phyloP scores from a whole-genome alignment of 2,329 filamentous ascomycete species.

The Chaetomium globosum region DNA sequence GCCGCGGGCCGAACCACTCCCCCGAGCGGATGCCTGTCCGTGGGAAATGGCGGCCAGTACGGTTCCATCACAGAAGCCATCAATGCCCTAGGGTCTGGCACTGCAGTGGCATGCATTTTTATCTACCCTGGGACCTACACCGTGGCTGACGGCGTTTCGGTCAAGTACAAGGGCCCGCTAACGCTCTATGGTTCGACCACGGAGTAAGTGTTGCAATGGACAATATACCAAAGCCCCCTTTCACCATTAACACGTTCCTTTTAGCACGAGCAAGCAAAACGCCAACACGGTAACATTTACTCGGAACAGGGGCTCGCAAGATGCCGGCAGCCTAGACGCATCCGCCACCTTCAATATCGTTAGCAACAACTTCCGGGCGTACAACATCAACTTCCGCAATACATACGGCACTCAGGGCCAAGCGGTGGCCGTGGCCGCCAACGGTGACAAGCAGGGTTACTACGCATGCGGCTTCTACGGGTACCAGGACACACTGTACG shows the following conservation, averaged over 20 bases:
- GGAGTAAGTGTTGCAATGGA: not conserved
- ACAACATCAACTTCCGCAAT: slow-evolving; percentile 17
- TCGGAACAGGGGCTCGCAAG: not conserved
- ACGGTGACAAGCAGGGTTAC: not conserved
- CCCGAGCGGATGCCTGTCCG: not conserved
- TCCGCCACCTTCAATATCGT: slow-evolving; percentile 4
- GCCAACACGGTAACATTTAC: slow-evolving; percentile 8
- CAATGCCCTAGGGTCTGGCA: slow-evolving; percentile 2
- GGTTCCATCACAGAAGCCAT: not conserved
- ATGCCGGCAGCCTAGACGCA: not conserved
- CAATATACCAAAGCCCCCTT: not conserved
- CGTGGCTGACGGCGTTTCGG: not conserved
- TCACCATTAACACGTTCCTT: not conserved
- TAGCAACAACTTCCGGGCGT: slow-evolving; percentile 4
- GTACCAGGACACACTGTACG: slow-evolving; percentile 13
- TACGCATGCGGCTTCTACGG: slow-evolving; percentile 7
- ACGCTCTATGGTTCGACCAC: slow-evolving; percentile 1
- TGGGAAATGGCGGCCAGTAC: slow-evolving; percentile 3
- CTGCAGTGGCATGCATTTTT: not conserved
- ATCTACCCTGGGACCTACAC: slow-evolving; percentile 4
- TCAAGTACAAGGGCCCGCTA: slow-evolving; percentile 3
- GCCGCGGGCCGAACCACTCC: not conserved
- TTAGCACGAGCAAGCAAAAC: not conserved
- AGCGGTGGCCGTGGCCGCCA: slow-evolving; percentile 5
- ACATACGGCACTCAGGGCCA: slow-evolving; percentile 7